A percentile compares a stretch with the other conserved stretches of the same genome.
Evolutionary conservation across 2,329 filamentous ascomycete species (phyloP).

Genomic region (Leptodontidium sp.): DNA sequence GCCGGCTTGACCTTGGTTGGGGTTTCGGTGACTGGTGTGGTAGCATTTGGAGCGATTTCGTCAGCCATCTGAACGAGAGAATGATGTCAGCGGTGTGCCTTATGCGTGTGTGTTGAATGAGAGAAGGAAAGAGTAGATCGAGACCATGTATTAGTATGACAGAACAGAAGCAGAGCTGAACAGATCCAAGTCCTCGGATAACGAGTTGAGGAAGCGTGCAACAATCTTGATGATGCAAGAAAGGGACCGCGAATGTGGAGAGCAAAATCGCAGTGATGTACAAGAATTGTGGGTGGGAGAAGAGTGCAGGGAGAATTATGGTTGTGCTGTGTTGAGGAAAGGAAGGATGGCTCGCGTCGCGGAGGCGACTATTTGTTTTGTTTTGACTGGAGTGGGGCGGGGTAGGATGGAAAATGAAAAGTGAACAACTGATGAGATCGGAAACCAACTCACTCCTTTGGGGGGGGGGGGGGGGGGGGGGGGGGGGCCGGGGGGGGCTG

Average conservation of each 20-base stretch:
- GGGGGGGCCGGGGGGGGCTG: too few relatives aligned
- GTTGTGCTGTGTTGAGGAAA: neutral
- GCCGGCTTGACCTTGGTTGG: slow-evolving; percentile 16
- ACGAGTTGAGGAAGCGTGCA: neutral
- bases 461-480: too few relatives aligned
- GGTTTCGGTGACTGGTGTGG: neutral
- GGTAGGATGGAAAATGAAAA: neutral
- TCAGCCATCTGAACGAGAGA: slow-evolving; percentile 2
- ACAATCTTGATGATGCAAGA: neutral
- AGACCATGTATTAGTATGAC: neutral
- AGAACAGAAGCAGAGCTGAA: neutral
- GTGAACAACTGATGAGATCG: neutral
- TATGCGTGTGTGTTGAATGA: neutral
- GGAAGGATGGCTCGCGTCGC: neutral
- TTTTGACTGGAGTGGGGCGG: neutral
- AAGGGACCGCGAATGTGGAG: neutral
- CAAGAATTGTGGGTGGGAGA: neutral
- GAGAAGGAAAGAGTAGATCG: neutral
- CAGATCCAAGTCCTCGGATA: neutral
- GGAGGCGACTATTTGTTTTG: slow-evolving; percentile 7
- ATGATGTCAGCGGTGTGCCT: neutral
- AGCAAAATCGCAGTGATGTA: neutral
- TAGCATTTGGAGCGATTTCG: neutral
- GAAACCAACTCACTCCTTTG: neutral
- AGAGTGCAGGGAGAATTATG: neutral